Evolutionary conservation across 345 rosid species (phyloP).

Genomic region (Salix caprea): DNA sequence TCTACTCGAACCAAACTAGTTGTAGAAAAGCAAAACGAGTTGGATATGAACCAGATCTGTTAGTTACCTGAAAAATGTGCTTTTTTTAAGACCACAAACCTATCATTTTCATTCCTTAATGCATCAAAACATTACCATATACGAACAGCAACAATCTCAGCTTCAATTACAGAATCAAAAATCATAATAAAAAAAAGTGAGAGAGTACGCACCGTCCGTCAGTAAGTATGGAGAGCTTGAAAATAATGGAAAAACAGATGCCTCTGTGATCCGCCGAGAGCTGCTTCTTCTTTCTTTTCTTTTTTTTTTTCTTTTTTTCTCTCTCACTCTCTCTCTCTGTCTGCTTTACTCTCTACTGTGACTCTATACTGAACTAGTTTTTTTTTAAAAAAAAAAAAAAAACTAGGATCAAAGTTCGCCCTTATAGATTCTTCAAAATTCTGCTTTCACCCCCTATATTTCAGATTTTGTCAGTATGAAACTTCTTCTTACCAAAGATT

Average conservation of each 20-base stretch:
- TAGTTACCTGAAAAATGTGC: slow-evolving; percentile 37
- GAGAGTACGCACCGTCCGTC: slow-evolving; percentile 30
- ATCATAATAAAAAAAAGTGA: slow-evolving; percentile 3
- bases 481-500: neutral
- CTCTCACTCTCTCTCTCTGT: slow-evolving; percentile 1
- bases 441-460: no score
- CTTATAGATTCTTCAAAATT: no score
- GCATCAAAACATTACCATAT: slow-evolving; percentile 5
- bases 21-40: neutral
- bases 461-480: no score
- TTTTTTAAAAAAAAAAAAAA: no score
- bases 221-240: slow-evolving; percentile 26
- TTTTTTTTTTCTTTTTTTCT: neutral
- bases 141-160: neutral
- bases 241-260: slow-evolving; percentile 26
- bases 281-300: slow-evolving; percentile 9
- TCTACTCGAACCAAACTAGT: neutral
- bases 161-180: neutral
- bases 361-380: neutral
- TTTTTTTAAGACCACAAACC: slow-evolving; percentile 31
- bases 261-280: slow-evolving; percentile 16
- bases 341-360: neutral
- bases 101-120: slow-evolving; percentile 27
- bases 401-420: neutral
- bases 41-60: slow-evolving; percentile 51